Percentiles rank a stretch among this genome's conserved stretches.
These are phyloP conservation scores for Fusarium concolor DNA, from an alignment of 2,329 filamentous ascomycete species.

Conservation along the genomic window DNA sequence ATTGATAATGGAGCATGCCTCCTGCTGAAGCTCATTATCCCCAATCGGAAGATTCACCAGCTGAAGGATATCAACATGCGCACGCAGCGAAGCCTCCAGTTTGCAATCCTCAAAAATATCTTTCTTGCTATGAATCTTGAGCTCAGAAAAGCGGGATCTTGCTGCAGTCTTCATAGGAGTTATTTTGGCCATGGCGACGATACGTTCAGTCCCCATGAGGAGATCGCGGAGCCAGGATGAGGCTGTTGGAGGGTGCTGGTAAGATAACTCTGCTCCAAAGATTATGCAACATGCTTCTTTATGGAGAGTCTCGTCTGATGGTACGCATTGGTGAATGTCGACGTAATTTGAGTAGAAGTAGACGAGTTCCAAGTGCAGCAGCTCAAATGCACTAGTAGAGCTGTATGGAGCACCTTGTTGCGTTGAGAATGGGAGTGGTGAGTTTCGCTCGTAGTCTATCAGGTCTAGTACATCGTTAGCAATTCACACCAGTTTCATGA, in stretches of 20 bases:
- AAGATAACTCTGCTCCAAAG: conserved; percentile 43
- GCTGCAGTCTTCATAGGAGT: conserved; percentile 41
- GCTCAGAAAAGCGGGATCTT: conserved; percentile 33
- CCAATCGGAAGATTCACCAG: conserved; percentile 7
- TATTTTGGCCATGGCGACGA: conserved; percentile 37
- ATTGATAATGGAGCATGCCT: conserved; percentile 31
- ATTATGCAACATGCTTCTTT: conserved; percentile 47
- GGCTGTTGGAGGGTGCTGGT: neutral
- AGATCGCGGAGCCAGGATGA: conserved; percentile 47
- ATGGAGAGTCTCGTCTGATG: conserved; percentile 37
- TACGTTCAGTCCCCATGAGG: conserved; percentile 24
- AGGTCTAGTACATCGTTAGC: neutral
- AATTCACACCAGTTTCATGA: rapidly evolving
- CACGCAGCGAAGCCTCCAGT: conserved; percentile 38
- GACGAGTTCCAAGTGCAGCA: conserved; percentile 52
- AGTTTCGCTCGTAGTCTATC: conserved; percentile 36
- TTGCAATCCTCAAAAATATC: conserved; percentile 46
- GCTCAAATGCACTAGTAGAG: conserved; percentile 48
- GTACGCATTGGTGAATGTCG: conserved; percentile 34
- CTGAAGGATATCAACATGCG: conserved; percentile 18
- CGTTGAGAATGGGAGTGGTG: conserved; percentile 40
- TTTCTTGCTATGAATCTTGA: conserved; percentile 45
- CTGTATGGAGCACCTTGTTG: conserved; percentile 35
- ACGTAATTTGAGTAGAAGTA: conserved; percentile 45
- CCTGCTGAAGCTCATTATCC: conserved; percentile 28